phyloP scores from a whole-genome alignment of 495 filamentous ascomycete species.

The Penicillium psychrofluorescens region DNA sequence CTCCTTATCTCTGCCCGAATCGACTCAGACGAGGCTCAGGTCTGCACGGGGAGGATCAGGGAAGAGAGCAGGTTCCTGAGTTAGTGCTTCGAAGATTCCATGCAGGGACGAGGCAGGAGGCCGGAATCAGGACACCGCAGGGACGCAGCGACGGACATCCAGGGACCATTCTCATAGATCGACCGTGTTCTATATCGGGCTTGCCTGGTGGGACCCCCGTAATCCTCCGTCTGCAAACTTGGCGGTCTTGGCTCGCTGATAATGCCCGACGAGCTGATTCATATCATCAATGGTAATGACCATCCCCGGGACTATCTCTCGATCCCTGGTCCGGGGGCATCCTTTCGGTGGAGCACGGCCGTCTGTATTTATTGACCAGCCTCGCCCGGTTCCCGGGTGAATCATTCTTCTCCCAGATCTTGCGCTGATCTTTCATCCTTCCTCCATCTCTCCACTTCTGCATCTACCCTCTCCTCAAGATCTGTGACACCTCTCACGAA shows the following conservation, averaged over 20 bases:
- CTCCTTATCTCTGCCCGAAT: too few relatives aligned
- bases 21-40: too few relatives aligned
- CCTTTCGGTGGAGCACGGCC: slow-evolving; percentile 16
- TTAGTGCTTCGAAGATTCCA: not conserved
- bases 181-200: not conserved
- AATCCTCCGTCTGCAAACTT: slow-evolving; percentile 10
- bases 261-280: slow-evolving; percentile 18
- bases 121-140: too few relatives aligned
- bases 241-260: slow-evolving; percentile 14
- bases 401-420: too few relatives aligned
- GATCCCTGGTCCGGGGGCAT: slow-evolving; percentile 17
- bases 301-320: slow-evolving; percentile 16
- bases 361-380: not conserved
- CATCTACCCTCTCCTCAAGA: too few relatives aligned
- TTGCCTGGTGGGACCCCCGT: slow-evolving; percentile 10
- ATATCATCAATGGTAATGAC: slow-evolving; percentile 18
- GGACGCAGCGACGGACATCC: too few relatives aligned
- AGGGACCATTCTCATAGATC: too few relatives aligned
- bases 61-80: not conserved
- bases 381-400: too few relatives aligned
- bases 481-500: slow-evolving; percentile 1
- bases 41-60: too few relatives aligned
- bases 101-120: not conserved
- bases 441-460: too few relatives aligned
- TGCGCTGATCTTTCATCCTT: too few relatives aligned